Percentiles rank a stretch among this genome's conserved stretches.
Conservation (phyloP, 148 eudicot species). For the Dianthus caryophyllus region DNA sequence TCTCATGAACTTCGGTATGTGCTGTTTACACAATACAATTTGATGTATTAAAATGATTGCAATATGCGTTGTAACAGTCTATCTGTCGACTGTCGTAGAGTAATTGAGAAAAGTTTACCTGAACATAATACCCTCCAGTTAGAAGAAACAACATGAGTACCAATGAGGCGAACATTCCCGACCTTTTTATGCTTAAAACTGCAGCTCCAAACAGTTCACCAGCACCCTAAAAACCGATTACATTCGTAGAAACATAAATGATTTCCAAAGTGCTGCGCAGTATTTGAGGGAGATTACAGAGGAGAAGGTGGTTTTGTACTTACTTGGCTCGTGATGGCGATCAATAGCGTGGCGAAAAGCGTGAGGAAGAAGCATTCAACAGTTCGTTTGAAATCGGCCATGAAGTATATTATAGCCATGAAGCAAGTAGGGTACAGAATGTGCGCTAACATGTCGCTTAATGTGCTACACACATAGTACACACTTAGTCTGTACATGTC, state of each 20-base stretch:
- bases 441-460: slow-evolving; percentile 94
- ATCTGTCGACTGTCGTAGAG: too few species aligned
- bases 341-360: slow-evolving; percentile 47
- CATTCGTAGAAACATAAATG: neutral
- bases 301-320: too few species aligned
- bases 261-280: neutral
- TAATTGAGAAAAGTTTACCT: slow-evolving; percentile 47
- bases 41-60: too few species aligned
- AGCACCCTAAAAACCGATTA: slow-evolving; percentile 54
- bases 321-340: slow-evolving; percentile 88
- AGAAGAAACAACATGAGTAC: slow-evolving; percentile 93
- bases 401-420: slow-evolving; percentile 84
- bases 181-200: slow-evolving; percentile 74
- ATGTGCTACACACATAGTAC: slow-evolving; percentile 83
- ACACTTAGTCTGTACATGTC: slow-evolving; percentile 97
- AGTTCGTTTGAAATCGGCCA: slow-evolving; percentile 85
- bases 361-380: slow-evolving; percentile 65
- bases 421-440: slow-evolving; percentile 69
- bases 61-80: too few species aligned
- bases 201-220: slow-evolving; percentile 97
- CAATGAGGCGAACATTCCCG: slow-evolving; percentile 85
- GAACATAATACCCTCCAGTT: slow-evolving; percentile 96
- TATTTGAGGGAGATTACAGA: too few species aligned
- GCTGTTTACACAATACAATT: slow-evolving; percentile 45
- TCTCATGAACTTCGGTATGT: slow-evolving; percentile 80